A percentile compares a stretch with the other conserved stretches of the same genome.
These are phyloP conservation scores for Mrakia frigida DNA, from an alignment of 768 basidiomycete species.

Conservation along the genomic window DNA sequence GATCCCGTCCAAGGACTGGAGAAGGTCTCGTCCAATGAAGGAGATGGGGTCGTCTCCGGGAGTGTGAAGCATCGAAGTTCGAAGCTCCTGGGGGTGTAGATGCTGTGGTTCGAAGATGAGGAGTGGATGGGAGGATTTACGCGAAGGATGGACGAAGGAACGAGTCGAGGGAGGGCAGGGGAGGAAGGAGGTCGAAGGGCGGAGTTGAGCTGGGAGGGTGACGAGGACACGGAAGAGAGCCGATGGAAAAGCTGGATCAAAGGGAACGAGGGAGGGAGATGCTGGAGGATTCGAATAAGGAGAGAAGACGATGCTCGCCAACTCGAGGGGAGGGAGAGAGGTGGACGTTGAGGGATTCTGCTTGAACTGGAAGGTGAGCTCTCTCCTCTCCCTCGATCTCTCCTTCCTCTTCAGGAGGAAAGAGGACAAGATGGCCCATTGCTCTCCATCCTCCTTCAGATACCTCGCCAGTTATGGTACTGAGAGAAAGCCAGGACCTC, in stretches of 20 bases:
- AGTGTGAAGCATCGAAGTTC: conserved; percentile 9
- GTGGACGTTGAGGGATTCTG: not conserved
- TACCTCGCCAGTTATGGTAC: too few species aligned
- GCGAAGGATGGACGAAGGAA: conserved; percentile 1
- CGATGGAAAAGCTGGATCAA: not conserved
- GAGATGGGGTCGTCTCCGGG: conserved; percentile 24
- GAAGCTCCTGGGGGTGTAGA: conserved; percentile 1
- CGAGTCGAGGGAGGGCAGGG: not conserved
- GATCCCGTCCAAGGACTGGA: conserved; percentile 27
- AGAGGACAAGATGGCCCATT: too few species aligned
- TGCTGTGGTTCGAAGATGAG: not conserved
- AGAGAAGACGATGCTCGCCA: not conserved
- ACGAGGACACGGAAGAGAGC: too few species aligned
- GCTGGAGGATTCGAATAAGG: not conserved
- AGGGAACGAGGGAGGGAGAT: not conserved
- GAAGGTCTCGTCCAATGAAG: conserved; percentile 27
- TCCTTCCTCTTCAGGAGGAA: not conserved
- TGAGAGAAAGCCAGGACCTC: too few species aligned
- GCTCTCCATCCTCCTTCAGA: too few species aligned
- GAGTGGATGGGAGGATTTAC: too few species aligned
- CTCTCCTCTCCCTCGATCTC: not conserved
- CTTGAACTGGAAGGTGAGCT: not conserved
- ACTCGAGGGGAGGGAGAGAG: not conserved
- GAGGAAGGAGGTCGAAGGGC: not conserved
- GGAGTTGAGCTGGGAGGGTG: too few species aligned